Conservation (phyloP, 1,284 basidiomycete species). For the Austroboletus niveus region DNA sequence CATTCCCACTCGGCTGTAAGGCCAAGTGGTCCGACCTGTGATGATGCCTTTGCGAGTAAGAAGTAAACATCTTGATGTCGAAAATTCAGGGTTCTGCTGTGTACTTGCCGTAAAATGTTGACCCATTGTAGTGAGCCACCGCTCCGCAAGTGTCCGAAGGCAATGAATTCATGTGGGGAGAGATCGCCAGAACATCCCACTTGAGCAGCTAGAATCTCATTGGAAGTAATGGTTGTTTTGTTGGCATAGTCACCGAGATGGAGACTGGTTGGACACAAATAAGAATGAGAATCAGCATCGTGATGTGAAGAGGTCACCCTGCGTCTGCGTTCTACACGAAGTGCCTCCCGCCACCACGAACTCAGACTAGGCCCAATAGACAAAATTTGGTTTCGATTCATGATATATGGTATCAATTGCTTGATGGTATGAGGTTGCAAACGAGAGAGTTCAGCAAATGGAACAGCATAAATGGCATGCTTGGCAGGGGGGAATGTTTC, state of each 20-base stretch:
- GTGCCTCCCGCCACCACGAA: not conserved
- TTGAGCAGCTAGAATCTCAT: conserved; percentile 34
- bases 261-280: not conserved
- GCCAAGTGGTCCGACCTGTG: conserved; percentile 38
- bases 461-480: not conserved
- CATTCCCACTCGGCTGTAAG: conserved; percentile 22
- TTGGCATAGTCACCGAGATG: conserved; percentile 20
- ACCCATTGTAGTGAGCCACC: conserved; percentile 46
- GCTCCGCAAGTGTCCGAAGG: conserved; percentile 42
- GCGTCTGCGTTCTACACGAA: too few species aligned
- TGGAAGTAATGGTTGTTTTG: conserved; percentile 27
- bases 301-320: not conserved
- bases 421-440: not conserved
- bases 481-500: too few species aligned
- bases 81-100: conserved; percentile 36
- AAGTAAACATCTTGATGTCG: conserved; percentile 36
- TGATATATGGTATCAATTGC: not conserved
- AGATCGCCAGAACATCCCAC: conserved; percentile 30
- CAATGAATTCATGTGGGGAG: too few species aligned
- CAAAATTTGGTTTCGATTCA: not conserved
- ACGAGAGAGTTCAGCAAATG: not conserved
- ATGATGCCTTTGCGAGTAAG: conserved; percentile 39
- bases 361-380: not conserved
- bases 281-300: not conserved
- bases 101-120: conserved; percentile 43